Evolutionary conservation across 768 basidiomycete species (phyloP).

Genomic region (Mycena polygramma): DNA sequence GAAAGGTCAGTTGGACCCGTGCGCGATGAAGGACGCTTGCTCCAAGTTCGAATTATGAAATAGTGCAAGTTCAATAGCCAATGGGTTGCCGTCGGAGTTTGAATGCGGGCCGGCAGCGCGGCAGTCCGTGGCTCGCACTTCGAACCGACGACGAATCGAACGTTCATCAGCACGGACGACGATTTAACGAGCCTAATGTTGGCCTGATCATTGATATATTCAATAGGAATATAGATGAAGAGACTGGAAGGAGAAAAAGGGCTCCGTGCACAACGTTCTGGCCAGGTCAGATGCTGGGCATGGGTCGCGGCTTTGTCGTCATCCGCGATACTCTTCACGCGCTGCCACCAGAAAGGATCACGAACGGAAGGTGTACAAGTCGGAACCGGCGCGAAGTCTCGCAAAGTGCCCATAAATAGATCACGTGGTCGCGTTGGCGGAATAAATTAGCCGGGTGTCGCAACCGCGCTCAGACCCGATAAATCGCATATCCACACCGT

Average conservation of each 20-base stretch:
- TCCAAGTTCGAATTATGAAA: background rate
- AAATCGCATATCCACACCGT: background rate
- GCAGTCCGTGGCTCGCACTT: no score
- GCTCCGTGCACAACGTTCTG: no score
- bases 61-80: no score
- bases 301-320: background rate
- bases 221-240: no score
- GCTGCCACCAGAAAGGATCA: background rate
- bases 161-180: no score
- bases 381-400: background rate
- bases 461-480: background rate
- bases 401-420: background rate
- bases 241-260: no score
- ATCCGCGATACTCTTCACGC: background rate
- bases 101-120: background rate
- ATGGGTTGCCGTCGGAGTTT: background rate
- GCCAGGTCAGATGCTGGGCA: no score
- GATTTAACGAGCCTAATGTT: no score
- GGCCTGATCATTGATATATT: no score
- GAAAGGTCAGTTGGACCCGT: background rate
- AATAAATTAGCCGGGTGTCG: constrained; percentile 8
- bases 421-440: constrained; percentile 4
- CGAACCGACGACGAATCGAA: no score
- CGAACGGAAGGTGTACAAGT: background rate
- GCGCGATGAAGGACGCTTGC: no score